phyloP scores from a whole-genome alignment of 2,329 filamentous ascomycete species.

The Cladosporium phlei region DNA sequence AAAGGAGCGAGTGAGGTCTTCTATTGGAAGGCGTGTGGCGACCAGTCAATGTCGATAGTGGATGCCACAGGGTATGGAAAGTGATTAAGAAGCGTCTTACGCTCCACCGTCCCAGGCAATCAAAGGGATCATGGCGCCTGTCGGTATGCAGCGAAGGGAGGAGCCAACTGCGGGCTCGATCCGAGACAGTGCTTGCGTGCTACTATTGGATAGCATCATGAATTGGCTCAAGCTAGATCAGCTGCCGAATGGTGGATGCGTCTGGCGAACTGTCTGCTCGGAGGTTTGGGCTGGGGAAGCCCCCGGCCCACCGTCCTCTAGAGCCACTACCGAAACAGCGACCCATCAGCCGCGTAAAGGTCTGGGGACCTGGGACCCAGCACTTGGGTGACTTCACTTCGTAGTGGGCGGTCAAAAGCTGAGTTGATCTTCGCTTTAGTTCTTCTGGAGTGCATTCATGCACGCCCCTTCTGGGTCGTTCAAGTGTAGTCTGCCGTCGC shows the following conservation, averaged over 20 bases:
- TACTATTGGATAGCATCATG: conserved; percentile 5
- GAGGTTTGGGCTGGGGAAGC: conserved; percentile 6
- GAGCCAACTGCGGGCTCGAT: conserved; percentile 8
- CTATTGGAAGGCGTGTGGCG: conserved; percentile 29
- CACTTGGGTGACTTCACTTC: conserved; percentile 10
- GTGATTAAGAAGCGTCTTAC: conserved; percentile 8
- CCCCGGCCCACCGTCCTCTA: conserved; percentile 3
- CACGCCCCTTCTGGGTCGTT: conserved; percentile 2
- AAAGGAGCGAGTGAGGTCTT: conserved; percentile 16
- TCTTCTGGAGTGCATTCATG: not conserved
- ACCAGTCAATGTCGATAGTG: conserved; percentile 24
- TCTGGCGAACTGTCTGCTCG: conserved; percentile 10
- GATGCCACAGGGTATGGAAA: conserved; percentile 23
- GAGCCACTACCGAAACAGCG: conserved; percentile 10
- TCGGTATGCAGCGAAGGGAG: conserved; percentile 10
- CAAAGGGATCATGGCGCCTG: conserved; percentile 8
- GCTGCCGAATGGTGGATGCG: conserved; percentile 12
- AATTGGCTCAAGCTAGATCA: conserved; percentile 14
- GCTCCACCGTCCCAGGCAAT: conserved; percentile 9
- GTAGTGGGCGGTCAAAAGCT: conserved; percentile 10
- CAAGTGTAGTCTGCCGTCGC: not conserved
- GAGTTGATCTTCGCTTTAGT: conserved; percentile 7
- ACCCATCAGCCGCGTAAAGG: not conserved
- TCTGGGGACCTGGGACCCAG: conserved; percentile 2
- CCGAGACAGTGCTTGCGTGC: conserved; percentile 12